phyloP scores from a whole-genome alignment of 352 stramenopile genomes.

The Pythium sp. region DNA sequence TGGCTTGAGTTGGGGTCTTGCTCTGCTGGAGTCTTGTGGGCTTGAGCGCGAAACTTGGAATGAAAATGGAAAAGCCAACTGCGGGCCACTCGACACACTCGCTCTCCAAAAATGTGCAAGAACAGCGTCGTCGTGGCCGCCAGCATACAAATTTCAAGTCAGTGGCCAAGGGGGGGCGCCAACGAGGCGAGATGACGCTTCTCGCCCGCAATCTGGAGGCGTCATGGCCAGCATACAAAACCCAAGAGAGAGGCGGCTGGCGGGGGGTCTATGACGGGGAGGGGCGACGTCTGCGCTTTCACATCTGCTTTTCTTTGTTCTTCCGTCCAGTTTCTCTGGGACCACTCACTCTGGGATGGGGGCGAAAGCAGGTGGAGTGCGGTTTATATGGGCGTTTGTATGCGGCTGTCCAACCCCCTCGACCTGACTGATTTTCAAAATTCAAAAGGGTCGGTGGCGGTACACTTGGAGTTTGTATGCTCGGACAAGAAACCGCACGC shows the following conservation, averaged over 20 bases:
- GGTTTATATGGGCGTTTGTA: constrained; percentile 28
- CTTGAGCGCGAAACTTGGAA: constrained; percentile 46
- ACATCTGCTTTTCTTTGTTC: constrained; percentile 26
- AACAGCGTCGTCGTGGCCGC: constrained; percentile 13
- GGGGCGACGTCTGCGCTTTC: constrained; percentile 25
- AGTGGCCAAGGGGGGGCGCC: constrained; percentile 32
- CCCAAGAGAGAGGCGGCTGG: neutral
- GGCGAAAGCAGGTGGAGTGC: constrained; percentile 9
- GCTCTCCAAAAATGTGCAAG: neutral
- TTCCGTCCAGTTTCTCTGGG: constrained; percentile 17
- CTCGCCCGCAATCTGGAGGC: constrained; percentile 10
- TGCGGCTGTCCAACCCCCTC: constrained; percentile 17
- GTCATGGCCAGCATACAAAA: constrained; percentile 5
- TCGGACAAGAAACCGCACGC: constrained; percentile 4
- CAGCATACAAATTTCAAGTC: constrained; percentile 45
- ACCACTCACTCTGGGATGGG: constrained; percentile 18
- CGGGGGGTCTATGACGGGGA: constrained; percentile 7
- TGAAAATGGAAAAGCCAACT: constrained; percentile 21
- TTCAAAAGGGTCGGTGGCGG: constrained; percentile 22
- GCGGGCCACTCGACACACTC: neutral
- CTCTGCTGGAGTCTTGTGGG: constrained; percentile 3
- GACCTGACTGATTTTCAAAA: constrained; percentile 22
- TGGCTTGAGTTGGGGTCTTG: neutral
- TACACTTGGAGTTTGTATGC: constrained; percentile 33
- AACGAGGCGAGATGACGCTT: constrained; percentile 32